A percentile compares a stretch with the other conserved stretches of the same genome.
Conservation (phyloP, 768 basidiomycete species). For the Lentinula aciculospora region DNA sequence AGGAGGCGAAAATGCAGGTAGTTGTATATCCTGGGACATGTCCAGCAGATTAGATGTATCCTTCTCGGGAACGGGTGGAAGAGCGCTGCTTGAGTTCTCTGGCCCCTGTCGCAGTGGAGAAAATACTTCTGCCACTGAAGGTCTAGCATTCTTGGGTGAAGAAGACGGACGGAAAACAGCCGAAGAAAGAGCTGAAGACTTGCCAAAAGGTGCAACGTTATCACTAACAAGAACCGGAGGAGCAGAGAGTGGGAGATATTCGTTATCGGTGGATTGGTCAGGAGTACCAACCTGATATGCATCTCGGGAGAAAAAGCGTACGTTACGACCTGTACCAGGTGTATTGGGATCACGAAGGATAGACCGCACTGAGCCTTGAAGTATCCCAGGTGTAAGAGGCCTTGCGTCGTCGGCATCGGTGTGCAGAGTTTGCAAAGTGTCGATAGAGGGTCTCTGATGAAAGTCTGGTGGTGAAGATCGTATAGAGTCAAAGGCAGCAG, state of each 20-base stretch:
- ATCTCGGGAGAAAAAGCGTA: slow-evolving; percentile 71
- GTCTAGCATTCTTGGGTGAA: slow-evolving; percentile 27
- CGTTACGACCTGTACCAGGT: slow-evolving; percentile 74
- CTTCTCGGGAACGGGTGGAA: slow-evolving; percentile 13
- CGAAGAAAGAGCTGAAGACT: slow-evolving; percentile 19
- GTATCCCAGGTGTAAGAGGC: slow-evolving; percentile 29
- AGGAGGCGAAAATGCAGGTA: slow-evolving; percentile 39
- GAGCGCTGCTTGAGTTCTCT: not conserved
- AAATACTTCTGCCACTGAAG: slow-evolving; percentile 46
- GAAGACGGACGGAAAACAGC: slow-evolving; percentile 22
- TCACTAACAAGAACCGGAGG: slow-evolving; percentile 15
- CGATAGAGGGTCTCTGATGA: slow-evolving; percentile 31
- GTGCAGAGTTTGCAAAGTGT: slow-evolving; percentile 25
- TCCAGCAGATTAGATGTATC: slow-evolving; percentile 53
- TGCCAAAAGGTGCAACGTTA: slow-evolving; percentile 22
- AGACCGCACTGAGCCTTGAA: slow-evolving; percentile 55
- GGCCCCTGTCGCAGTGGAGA: slow-evolving; percentile 28
- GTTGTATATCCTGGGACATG: slow-evolving; percentile 48
- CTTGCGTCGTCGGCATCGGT: slow-evolving; percentile 17
- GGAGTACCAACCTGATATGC: slow-evolving; percentile 62
- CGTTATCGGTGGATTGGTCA: slow-evolving; percentile 41
- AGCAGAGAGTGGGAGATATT: slow-evolving; percentile 17
- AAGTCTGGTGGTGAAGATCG: slow-evolving; percentile 9
- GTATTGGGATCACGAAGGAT: slow-evolving; percentile 69
- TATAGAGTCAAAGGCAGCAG: not conserved